phyloP scores from a whole-genome alignment of 2,329 filamentous ascomycete species.

The Gnomoniopsis sp. region DNA sequence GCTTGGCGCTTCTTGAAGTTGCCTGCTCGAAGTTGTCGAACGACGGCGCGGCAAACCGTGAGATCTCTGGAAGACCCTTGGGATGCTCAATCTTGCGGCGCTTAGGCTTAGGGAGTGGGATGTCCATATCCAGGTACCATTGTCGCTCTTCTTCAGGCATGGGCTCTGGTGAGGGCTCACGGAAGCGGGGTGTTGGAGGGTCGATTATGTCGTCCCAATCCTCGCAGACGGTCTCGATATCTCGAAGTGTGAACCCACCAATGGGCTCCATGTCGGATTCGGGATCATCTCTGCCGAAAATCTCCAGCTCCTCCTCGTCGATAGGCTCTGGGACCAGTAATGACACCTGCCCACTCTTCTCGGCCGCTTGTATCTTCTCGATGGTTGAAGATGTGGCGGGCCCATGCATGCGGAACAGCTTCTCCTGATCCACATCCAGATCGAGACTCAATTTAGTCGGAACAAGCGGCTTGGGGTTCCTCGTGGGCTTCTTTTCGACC shows the following conservation, averaged over 20 bases:
- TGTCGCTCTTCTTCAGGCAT: constrained; percentile 55
- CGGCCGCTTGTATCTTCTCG: constrained; percentile 51
- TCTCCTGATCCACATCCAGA: constrained; percentile 80
- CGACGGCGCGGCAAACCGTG: constrained; percentile 61
- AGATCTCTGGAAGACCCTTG: constrained; percentile 52
- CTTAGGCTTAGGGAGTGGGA: constrained; percentile 51
- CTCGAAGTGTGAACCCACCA: constrained; percentile 72
- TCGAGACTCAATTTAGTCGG: constrained; percentile 89
- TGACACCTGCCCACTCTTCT: constrained; percentile 45
- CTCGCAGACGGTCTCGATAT: constrained; percentile 80
- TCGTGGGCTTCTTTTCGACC: constrained; percentile 72
- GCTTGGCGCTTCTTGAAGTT: constrained; percentile 70
- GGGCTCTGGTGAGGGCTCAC: constrained; percentile 15
- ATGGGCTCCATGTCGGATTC: constrained; percentile 62
- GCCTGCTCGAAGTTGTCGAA: constrained; percentile 78
- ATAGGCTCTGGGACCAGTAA: constrained; percentile 36
- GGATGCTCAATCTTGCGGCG: constrained; percentile 58
- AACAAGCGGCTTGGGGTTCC: constrained; percentile 76
- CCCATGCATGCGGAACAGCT: constrained; percentile 73
- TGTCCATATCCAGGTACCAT: constrained; percentile 60
- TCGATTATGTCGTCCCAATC: constrained; percentile 73
- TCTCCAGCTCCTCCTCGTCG: constrained; percentile 42
- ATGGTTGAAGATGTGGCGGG: constrained; percentile 51
- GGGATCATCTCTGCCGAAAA: constrained; percentile 37
- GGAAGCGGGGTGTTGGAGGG: constrained; percentile 31